Evolutionary conservation across 148 eudicot genomes (phyloP), one percentile per base, ranked within the genome.

Genomic region (Chenopodium album): DNA sequence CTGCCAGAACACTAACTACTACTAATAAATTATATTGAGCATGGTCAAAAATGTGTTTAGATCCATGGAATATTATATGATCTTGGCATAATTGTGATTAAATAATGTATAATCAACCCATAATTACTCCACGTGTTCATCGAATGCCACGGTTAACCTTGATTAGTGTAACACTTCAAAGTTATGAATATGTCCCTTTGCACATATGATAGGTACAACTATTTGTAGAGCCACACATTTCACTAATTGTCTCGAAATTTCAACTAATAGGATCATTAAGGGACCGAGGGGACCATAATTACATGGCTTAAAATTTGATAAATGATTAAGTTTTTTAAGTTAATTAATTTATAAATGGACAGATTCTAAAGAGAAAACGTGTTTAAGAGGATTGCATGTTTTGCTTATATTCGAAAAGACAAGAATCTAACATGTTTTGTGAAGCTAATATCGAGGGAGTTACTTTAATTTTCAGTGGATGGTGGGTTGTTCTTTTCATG

Each of bases 351-450:
- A 71, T 79, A 52, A 71, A 79, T 72, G 76, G 82, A 56, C 82
- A 79, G 66, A 79, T 79, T 54, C 76, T 23, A 23, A 44, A 59
- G 63, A 54, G 37, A 64, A 41, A 62, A 77, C 67, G 67, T 64
- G 79, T 77, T 76, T 4, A 62, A 63, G 71, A 65, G 71, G 67
- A 62, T 77, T 37, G 64, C 37, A 48, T 64, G 31, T 20, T 29
- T 75, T 32, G 23, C 19, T 76, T 59, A 76, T 59, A 17, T 76
- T 60, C 31, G 1, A 9, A 29, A 59, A 20, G 79, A 19, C 71
- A 77, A 64, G 79, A 77, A 63, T 77, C 79, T 65, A 41, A 71
- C 79, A 77, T 23, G 79, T 71, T 71, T 32, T 71, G 48, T 8
- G 54, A 41, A 71, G 26, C 34, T 46, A 14, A 71, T 31, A 20